phyloP scores from a whole-genome alignment of 345 rosid genomes.

The Isatis tinctoria region DNA sequence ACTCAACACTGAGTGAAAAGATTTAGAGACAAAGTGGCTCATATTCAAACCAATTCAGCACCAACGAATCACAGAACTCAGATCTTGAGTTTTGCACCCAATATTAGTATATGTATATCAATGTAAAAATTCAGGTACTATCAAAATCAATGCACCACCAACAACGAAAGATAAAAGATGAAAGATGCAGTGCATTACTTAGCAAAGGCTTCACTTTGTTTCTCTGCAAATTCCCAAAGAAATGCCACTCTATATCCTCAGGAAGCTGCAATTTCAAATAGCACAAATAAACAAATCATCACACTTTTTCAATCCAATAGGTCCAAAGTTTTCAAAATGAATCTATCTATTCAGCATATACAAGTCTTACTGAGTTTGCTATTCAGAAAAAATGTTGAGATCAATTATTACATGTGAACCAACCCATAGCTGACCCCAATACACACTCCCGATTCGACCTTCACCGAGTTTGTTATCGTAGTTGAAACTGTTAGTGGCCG shows the following conservation, averaged over 20 bases:
- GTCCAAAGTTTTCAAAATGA: neutral
- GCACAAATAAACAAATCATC: neutral
- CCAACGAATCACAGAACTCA: neutral
- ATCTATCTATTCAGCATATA: no score
- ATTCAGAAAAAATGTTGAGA: neutral
- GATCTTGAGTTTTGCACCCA: no score
- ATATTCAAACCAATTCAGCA: neutral
- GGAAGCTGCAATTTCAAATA: slow-evolving; percentile 58
- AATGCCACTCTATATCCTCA: slow-evolving; percentile 90
- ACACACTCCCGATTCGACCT: slow-evolving; percentile 96
- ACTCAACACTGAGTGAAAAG: neutral
- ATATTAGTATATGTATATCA: neutral
- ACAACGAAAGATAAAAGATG: neutral
- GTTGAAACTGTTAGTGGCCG: slow-evolving; percentile 95
- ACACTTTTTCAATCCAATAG: neutral
- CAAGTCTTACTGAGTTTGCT: no score
- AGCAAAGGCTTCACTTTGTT: slow-evolving; percentile 91
- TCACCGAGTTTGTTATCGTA: slow-evolving; percentile 98
- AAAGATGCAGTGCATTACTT: slow-evolving; percentile 31
- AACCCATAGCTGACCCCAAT: slow-evolving; percentile 99
- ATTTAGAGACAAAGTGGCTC: neutral
- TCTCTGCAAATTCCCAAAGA: slow-evolving; percentile 94
- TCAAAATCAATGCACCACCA: neutral
- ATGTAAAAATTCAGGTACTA: neutral
- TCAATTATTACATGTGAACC: slow-evolving; percentile 83